These are phyloP conservation scores for Neurospora sp. DNA, from an alignment of 495 filamentous ascomycete genomes.

Conservation along the genomic window DNA sequence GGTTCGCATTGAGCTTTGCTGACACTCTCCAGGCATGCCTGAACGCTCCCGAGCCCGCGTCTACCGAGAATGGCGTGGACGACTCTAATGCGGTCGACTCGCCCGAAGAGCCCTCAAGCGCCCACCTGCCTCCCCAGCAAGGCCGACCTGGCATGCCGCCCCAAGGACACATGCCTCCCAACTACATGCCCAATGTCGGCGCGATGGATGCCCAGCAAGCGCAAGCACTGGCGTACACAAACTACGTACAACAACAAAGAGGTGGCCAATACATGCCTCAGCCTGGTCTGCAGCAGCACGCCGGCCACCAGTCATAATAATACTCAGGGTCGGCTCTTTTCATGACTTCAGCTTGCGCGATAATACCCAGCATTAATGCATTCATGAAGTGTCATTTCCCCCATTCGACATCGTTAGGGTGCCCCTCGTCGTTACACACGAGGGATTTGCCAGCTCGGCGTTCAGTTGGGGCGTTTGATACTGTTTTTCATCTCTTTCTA, in stretches of 20 bases:
- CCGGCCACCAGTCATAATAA: conserved; percentile 41
- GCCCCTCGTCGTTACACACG: conserved; percentile 7
- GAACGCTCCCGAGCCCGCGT: conserved; percentile 92
- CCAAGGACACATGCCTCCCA: conserved; percentile 40
- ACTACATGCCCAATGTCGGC: conserved; percentile 42
- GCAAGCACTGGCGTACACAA: conserved; percentile 50
- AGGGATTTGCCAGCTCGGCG: conserved; percentile 18
- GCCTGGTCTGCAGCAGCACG: conserved; percentile 43
- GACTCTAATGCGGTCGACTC: conserved; percentile 51
- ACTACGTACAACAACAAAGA: conserved; percentile 46
- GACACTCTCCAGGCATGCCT: conserved; percentile 60
- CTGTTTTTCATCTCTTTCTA: conserved; percentile 18
- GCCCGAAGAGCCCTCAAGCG: conserved; percentile 50
- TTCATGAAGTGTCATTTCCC: conserved; percentile 33
- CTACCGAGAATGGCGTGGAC: conserved; percentile 83
- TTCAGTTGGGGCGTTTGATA: conserved; percentile 20
- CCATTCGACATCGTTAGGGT: conserved; percentile 15
- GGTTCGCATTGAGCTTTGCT: conserved; percentile 2
- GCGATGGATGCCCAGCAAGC: conserved; percentile 43
- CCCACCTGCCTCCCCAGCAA: conserved; percentile 47
- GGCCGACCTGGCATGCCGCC: conserved; percentile 38
- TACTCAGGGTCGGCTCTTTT: conserved; percentile 6
- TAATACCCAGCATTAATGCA: conserved; percentile 44
- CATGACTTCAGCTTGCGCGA: conserved; percentile 27
- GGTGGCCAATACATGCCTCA: conserved; percentile 43